Conservation (phyloP, 2,329 filamentous ascomycete species). For the Scytalidium sp. region DNA sequence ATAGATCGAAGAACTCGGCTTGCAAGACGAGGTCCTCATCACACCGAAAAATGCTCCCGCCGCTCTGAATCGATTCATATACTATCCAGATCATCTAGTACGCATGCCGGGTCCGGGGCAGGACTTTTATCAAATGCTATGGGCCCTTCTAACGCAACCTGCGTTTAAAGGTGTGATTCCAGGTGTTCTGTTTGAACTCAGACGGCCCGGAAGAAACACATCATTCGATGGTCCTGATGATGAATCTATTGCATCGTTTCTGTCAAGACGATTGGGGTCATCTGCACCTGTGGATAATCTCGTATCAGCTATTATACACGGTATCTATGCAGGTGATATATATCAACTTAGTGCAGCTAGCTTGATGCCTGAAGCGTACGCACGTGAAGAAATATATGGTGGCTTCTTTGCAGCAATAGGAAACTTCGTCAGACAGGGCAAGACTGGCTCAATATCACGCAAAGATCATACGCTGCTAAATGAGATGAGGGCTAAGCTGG, state of each 20-base stretch:
- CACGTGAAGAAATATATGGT: constrained; percentile 29
- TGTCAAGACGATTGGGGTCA: constrained; percentile 50
- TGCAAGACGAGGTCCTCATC: constrained; percentile 54
- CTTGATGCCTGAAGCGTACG: constrained; percentile 30
- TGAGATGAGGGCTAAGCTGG: constrained; percentile 6
- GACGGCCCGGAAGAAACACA: constrained; percentile 27
- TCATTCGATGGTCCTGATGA: constrained; percentile 43
- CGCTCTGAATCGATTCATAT: constrained; percentile 71
- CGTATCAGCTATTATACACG: constrained; percentile 74
- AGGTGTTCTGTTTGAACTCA: constrained; percentile 24
- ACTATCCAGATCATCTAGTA: constrained; percentile 82
- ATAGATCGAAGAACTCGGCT: constrained; percentile 55
- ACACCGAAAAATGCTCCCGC: constrained; percentile 48
- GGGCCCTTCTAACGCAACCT: constrained; percentile 47
- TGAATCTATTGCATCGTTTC: constrained; percentile 69
- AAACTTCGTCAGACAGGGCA: background rate
- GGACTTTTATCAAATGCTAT: constrained; percentile 27
- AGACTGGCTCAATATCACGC: background rate
- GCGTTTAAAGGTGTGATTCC: constrained; percentile 45
- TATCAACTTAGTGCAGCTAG: constrained; percentile 73
- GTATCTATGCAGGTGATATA: constrained; percentile 89
- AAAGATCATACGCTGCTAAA: constrained; percentile 1
- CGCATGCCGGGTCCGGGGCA: constrained; percentile 48
- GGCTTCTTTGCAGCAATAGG: constrained; percentile 12
- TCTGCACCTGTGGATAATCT: constrained; percentile 65